Evolutionary conservation across 202 grass and related monocot genomes (phyloP).

Genomic region (Miscanthus sacchariflorus): DNA sequence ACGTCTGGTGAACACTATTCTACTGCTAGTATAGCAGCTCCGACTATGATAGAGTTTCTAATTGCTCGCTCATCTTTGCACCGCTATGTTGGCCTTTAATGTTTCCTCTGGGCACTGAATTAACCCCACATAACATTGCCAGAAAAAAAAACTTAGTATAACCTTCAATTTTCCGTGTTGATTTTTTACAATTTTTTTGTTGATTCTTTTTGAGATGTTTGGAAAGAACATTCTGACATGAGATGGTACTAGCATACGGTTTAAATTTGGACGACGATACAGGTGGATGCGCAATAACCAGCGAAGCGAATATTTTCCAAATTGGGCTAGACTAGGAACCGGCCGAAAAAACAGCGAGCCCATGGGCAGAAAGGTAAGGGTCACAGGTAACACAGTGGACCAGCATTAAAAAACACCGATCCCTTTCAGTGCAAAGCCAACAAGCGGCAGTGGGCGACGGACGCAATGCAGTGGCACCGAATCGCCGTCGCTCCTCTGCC

Average conservation of each 20-base stretch:
- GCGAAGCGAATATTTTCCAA: conserved; percentile 1
- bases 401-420: conserved; percentile 18
- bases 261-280: not conserved
- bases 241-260: not conserved
- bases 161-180: not conserved
- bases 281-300: not conserved
- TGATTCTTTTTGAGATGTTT: not conserved
- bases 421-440: conserved; percentile 54
- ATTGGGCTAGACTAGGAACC: conserved; percentile 24
- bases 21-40: not conserved
- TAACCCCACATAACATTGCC: not conserved
- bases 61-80: not conserved
- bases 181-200: not conserved
- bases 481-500: conserved; percentile 28
- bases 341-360: not conserved
- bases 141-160: too few relatives aligned
- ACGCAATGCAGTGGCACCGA: conserved; percentile 14
- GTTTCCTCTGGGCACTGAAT: not conserved
- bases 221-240: not conserved
- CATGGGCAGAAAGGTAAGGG: conserved; percentile 8
- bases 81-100: not conserved
- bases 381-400: conserved; percentile 7
- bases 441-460: conserved; percentile 42
- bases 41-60: not conserved
- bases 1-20: not conserved